Conservation (phyloP, 2,329 filamentous ascomycete genomes). For the Neophaeococcomyces mojaviensis region DNA sequence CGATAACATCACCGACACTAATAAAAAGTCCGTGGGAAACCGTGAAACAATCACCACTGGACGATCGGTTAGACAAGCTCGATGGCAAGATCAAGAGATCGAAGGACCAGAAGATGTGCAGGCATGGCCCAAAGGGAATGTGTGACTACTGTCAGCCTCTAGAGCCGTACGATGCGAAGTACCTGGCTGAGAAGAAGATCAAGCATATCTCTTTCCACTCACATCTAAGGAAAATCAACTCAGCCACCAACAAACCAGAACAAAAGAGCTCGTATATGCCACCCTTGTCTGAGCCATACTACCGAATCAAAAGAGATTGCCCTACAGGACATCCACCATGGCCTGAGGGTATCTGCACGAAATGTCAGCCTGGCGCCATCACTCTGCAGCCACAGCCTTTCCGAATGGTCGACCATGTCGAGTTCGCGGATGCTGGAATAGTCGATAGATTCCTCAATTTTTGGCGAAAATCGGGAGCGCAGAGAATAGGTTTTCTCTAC, state of each 20-base stretch:
- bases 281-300: slow-evolving; percentile 85
- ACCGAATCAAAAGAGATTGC: slow-evolving; percentile 78
- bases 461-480: slow-evolving; percentile 77
- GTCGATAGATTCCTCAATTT: slow-evolving; percentile 87
- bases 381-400: slow-evolving; percentile 88
- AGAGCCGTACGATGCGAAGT: slow-evolving; percentile 84
- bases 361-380: slow-evolving; percentile 95
- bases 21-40: slow-evolving; percentile 91
- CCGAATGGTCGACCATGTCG: slow-evolving; percentile 96
- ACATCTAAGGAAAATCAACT: slow-evolving; percentile 88
- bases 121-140: slow-evolving; percentile 95
- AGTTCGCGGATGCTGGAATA: slow-evolving; percentile 77
- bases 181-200: slow-evolving; percentile 92
- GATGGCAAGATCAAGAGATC: slow-evolving; percentile 81
- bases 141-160: slow-evolving; percentile 98
- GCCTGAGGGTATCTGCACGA: slow-evolving; percentile 95
- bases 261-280: slow-evolving; percentile 92
- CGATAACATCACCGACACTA: slow-evolving; percentile 31
- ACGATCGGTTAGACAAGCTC: slow-evolving; percentile 76
- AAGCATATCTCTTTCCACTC: slow-evolving; percentile 97
- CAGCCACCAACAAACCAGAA: slow-evolving; percentile 92
- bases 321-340: slow-evolving; percentile 88
- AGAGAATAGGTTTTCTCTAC: slow-evolving; percentile 84
- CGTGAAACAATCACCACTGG: slow-evolving; percentile 77
- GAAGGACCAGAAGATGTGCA: slow-evolving; percentile 78